phyloP scores from a whole-genome alignment of 2,329 filamentous ascomycete genomes.

The Neopestalotiopsis clavispora region DNA sequence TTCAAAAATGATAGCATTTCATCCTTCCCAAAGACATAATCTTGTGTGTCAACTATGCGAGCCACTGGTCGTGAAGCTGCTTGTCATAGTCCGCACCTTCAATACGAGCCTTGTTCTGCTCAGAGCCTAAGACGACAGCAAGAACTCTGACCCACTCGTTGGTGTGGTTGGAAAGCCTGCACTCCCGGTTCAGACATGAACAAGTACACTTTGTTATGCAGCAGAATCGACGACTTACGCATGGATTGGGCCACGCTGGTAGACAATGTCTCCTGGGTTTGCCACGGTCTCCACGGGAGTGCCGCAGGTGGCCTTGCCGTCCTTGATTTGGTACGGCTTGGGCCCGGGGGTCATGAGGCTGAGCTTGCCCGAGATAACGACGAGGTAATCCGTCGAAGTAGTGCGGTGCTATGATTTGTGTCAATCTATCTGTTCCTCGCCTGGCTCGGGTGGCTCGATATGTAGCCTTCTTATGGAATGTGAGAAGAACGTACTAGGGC shows the following conservation, averaged over 20 bases:
- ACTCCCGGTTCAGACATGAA: background rate
- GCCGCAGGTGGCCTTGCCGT: slow-evolving; percentile 32
- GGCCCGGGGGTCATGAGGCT: slow-evolving; percentile 32
- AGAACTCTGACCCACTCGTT: slow-evolving; percentile 33
- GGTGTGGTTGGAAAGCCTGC: slow-evolving; percentile 34
- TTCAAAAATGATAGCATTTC: background rate
- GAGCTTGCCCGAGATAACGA: slow-evolving; percentile 33
- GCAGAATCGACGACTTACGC: slow-evolving; percentile 31
- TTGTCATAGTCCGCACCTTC: background rate
- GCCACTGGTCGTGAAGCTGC: background rate
- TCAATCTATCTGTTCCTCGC: background rate
- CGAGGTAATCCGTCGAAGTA: slow-evolving; percentile 36
- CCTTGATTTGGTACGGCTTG: slow-evolving; percentile 27
- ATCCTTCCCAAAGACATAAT: background rate
- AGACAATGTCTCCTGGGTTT: slow-evolving; percentile 34
- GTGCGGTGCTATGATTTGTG: slow-evolving; percentile 35
- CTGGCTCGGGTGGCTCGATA: background rate
- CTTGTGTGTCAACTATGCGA: background rate
- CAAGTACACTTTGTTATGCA: no score
- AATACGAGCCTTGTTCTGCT: slow-evolving; percentile 29
- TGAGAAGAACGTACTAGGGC: slow-evolving; percentile 28
- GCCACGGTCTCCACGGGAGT: slow-evolving; percentile 32
- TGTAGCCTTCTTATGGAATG: background rate
- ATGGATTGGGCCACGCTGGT: slow-evolving; percentile 37
- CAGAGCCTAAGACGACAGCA: slow-evolving; percentile 27